Base-by-base conservation (phyloP, 768 basidiomycete genomes). In the Kondoa subrosea region DNA sequence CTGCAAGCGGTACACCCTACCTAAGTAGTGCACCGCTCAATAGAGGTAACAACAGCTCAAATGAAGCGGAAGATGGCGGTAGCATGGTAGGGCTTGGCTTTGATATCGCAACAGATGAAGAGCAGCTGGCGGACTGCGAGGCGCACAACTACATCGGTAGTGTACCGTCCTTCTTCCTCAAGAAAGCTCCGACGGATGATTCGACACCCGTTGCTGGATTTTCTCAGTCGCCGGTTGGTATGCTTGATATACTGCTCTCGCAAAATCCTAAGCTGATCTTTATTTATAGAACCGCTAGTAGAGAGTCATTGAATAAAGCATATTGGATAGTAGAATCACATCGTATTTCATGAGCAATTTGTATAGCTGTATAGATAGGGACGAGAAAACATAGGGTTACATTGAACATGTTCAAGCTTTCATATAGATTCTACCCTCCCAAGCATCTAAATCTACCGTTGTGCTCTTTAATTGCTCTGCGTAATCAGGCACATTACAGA, bases 371-470 rank as follows among this genome's bases (percentile, higher is more conserved):
- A n/a, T n/a, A n/a, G n/a, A n/a, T n/a, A n/a, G n/a, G n/a, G n/a
- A n/a, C n/a, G n/a, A n/a, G n/a, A n/a, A n/a, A n/a, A n/a, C n/a
- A n/a, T n/a, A n/a, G n/a, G n/a, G n/a, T n/a, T n/a, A n/a, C n/a
- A n/a, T n/a, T n/a, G n/a, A n/a, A n/a, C n/a, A n/a, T n/a, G n/a
- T n/a, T n/a, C n/a, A n/a, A n/a, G n/a, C n/a, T 21, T 50, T 50
- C 4, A 25, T 4, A 50, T 31, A 66, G 21, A 66, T 50, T 16
- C n/a, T 56, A 16, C 34, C 66, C 29, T 66, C 66, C 27, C 50
- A 66, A 17, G 66, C 25, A 27, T 66, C 33, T 3, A 61, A 25
- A 15, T 31, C 32, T 3, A 58, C 21, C 30, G n/a, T n/a, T n/a
- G n/a, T n/a, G n/a, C 25, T 33, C 1, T 31, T 34, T 1, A 60